Evolutionary conservation across 2,329 filamentous ascomycete species (phyloP).

Genomic region (Rhynchosporium agropyri): DNA sequence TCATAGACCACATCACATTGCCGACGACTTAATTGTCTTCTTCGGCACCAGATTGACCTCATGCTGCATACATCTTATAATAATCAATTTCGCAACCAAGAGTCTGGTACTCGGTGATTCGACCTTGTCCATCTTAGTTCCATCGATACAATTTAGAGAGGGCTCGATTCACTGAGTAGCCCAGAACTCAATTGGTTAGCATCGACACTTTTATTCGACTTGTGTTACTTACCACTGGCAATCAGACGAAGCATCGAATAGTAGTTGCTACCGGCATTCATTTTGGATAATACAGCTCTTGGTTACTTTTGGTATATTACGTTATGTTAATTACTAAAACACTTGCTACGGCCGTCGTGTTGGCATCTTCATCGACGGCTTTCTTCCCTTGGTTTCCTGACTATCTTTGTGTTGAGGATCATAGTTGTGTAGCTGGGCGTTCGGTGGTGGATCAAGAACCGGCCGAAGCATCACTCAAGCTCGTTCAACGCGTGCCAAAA

Average conservation of each 20-base stretch:
- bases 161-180: slow-evolving; percentile 17
- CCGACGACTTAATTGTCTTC: slow-evolving; percentile 41
- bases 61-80: slow-evolving; percentile 32
- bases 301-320: neutral
- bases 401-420: slow-evolving; percentile 33
- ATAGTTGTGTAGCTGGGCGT: slow-evolving; percentile 19
- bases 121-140: slow-evolving; percentile 17
- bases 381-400: slow-evolving; percentile 37
- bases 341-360: slow-evolving; percentile 22
- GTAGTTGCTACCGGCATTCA: neutral
- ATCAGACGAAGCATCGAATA: neutral
- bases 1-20: slow-evolving; percentile 23
- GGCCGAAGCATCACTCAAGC: slow-evolving; percentile 16
- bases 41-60: slow-evolving; percentile 29
- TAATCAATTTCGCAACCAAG: slow-evolving; percentile 28
- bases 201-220: neutral
- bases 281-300: slow-evolving; percentile 11
- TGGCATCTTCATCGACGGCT: slow-evolving; percentile 31
- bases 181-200: slow-evolving; percentile 15
- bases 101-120: slow-evolving; percentile 36
- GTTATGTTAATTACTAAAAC: slow-evolving; percentile 31
- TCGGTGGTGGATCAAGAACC: slow-evolving; percentile 7
- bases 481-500: slow-evolving; percentile 26
- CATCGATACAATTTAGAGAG: slow-evolving; percentile 9
- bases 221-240: neutral